These are phyloP conservation scores for Trichosporon sp. DNA, from an alignment of 1,284 basidiomycete genomes.

Conservation along the genomic window DNA sequence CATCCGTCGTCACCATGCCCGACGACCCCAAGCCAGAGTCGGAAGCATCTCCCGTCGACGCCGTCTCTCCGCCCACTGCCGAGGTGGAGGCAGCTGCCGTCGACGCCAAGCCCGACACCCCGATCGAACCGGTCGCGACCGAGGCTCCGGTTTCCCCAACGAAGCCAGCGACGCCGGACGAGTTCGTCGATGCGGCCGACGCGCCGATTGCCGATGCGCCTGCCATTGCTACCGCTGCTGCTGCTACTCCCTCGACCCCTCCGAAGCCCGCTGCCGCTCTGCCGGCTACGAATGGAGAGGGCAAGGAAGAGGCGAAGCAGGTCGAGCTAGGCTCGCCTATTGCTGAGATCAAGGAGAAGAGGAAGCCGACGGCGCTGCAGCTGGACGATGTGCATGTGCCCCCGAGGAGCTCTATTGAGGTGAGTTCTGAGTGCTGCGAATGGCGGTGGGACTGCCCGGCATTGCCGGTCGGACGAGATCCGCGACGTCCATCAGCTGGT, in stretches of 20 bases:
- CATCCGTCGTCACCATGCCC: background rate
- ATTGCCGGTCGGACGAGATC: too few species aligned
- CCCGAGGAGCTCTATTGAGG: constrained; percentile 20
- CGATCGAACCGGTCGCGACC: background rate
- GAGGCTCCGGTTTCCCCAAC: too few species aligned
- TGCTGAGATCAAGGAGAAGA: background rate
- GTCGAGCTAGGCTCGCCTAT: constrained; percentile 1
- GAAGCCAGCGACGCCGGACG: background rate
- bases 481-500: too few species aligned
- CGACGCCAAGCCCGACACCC: background rate
- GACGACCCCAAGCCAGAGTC: background rate
- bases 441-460: too few species aligned
- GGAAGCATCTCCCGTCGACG: too few species aligned
- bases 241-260: background rate
- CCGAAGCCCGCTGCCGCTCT: background rate
- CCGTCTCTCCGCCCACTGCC: too few species aligned
- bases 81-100: background rate
- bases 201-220: background rate
- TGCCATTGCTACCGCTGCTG: background rate
- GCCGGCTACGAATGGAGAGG: background rate
- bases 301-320: too few species aligned
- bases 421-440: constrained; percentile 3
- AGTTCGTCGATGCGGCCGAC: constrained; percentile 10
- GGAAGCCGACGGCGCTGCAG: constrained; percentile 18
- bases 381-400: constrained; percentile 20